A percentile compares a stretch with the other conserved stretches of the same genome.
These are phyloP conservation scores for Aspergillus sp. DNA, from an alignment of 2,329 filamentous ascomycete species.

Conservation along the genomic window DNA sequence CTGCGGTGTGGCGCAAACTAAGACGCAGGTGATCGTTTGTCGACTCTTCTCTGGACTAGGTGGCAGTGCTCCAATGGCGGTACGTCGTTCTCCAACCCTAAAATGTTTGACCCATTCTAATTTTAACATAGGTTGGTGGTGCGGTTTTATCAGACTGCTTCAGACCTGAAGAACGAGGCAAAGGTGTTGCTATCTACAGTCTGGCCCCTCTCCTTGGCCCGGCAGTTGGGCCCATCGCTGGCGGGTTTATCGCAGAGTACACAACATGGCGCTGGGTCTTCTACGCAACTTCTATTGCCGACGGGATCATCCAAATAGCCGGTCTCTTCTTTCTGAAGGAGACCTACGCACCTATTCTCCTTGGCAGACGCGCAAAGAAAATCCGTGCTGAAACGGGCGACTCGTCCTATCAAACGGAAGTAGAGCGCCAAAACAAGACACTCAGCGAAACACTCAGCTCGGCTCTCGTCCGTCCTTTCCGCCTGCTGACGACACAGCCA, in stretches of 20 bases:
- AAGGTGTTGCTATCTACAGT: slow-evolving; percentile 62
- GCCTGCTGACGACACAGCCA: slow-evolving; percentile 58
- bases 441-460: slow-evolving; percentile 32
- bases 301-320: slow-evolving; percentile 60
- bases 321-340: slow-evolving; percentile 65
- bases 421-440: slow-evolving; percentile 37
- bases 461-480: slow-evolving; percentile 56
- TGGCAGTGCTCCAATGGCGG: slow-evolving; percentile 56
- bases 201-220: slow-evolving; percentile 66
- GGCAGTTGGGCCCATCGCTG: slow-evolving; percentile 64
- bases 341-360: slow-evolving; percentile 65
- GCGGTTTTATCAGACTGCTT: slow-evolving; percentile 60
- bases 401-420: slow-evolving; percentile 38
- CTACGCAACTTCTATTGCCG: slow-evolving; percentile 64
- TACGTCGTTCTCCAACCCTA: slow-evolving; percentile 27
- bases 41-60: slow-evolving; percentile 60
- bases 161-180: slow-evolving; percentile 61
- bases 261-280: slow-evolving; percentile 74
- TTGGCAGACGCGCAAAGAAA: slow-evolving; percentile 57
- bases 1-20: slow-evolving; percentile 57
- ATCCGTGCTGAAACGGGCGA: slow-evolving; percentile 44
- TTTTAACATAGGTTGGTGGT: slow-evolving; percentile 41
- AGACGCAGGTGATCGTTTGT: slow-evolving; percentile 57
- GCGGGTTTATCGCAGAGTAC: slow-evolving; percentile 63
- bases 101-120: not conserved